Base-by-base conservation (phyloP, 1,284 basidiomycete species). In the Volvariella volvacea region DNA sequence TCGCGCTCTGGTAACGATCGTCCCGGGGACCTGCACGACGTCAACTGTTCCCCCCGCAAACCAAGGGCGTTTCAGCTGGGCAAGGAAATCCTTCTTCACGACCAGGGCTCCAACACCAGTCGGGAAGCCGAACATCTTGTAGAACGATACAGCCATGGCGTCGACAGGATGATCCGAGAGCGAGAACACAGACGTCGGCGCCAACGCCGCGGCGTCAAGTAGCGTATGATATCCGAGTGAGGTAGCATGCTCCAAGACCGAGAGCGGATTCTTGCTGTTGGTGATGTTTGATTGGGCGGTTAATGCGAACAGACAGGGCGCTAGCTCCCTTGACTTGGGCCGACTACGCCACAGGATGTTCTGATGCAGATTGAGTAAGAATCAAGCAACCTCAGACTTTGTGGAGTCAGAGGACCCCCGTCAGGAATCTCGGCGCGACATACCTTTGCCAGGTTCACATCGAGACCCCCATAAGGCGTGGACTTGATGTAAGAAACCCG, bases 81-180 rank as follows among this genome's bases (percentile, higher is more conserved):
- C 60, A 38, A 88, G 62, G 54, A 88, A 84, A 3, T 72, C 70
- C 52, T 82, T 79, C 59, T 82, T 86, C 36, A 85, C 80, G 15
- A 92, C 62, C 1, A 92, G 69, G 15, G 86, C 86, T 22, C 89
- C 88, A 36, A 92, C 76, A 1, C 88, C 89, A 0, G 89, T 92
- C 6, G 89, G 89, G 54, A 81, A 91, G 22, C 88, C 88, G 49
- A 90, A 88, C 81, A 91, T 89, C 55, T 92, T 92, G 68, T 92
- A 92, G 54, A 91, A 88, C 33, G 83, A 88, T 43, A 91, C 60
- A 0, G 80, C 86, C 74, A 92, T 81, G 2, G 87, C 88, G 60
- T 90, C 87, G 10, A 87, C 80, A 4, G 79, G 75, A 19, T 69
- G 73, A 44, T 82, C 75, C 2, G 70, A 61, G 15, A 90, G 66